Base-by-base conservation (phyloP, 306 rosid genomes). In the Betula pendula region DNA sequence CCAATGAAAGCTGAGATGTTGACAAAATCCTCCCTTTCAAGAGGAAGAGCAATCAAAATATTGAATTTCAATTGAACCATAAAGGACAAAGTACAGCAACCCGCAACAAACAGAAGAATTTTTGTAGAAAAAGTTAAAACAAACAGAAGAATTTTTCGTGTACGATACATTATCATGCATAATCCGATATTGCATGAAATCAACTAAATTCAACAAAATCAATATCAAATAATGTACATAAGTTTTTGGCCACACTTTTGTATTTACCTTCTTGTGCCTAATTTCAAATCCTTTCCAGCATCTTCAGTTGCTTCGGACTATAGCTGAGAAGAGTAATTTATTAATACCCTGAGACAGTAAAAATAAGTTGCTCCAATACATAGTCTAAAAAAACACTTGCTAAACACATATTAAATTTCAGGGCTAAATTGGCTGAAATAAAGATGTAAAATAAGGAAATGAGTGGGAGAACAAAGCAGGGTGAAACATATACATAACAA, bases 291-390 rank as follows among this genome's bases (percentile, higher is more conserved):
- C 14, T 6, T 11, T 63, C 22, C 68, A 35, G 33, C n/a, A 62
- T 51, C 67, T 55, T 86, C 82, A 78, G 66, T 80, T 88, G 75
- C 87, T 84, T 74, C 89, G 70, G 72, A 90, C 88, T 68, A 94
- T 85, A 35, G 97, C 89, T 11, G 96, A 94, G 84, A 94, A 94
- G 44, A 94, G 95, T 75, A 92, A 82, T 45, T 89, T 85, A 84
- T 94, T 90, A 60, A 94, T 81, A 60, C 66, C 90, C 98, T 94
- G 91, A 87, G 14, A 45, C 14, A 45, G 49, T 13, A 45, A 72
- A 17, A 44, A 38, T 38, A 38, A 68, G 69, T 29, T 47, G 1
- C 14, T n/a, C 79, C 73, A 83, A n/a, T n/a, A 52, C 25, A 5
- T 2, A 2, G 17, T 13, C 25, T 11, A 47, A 9, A 65, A 47